A percentile compares a stretch with the other conserved stretches of the same genome.
Evolutionary conservation across 2,329 filamentous ascomycete genomes (phyloP).

Genomic region (Alternaria infectoria): DNA sequence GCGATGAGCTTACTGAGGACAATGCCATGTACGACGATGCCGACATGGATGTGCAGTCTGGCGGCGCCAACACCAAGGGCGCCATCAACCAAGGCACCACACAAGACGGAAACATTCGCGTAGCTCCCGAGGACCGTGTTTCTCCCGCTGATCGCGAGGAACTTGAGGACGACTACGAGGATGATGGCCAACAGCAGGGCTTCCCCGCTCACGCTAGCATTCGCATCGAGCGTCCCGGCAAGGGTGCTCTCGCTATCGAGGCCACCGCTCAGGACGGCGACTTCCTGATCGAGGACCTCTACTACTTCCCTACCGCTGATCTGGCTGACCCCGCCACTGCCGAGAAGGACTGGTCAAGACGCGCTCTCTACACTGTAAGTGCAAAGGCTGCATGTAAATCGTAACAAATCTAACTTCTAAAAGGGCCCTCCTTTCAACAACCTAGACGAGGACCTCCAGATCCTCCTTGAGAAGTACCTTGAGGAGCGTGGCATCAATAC

Average conservation of each 20-base stretch:
- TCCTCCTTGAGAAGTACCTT: constrained; percentile 89
- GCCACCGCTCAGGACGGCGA: constrained; percentile 83
- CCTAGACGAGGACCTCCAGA: constrained; percentile 94
- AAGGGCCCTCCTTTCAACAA: constrained; percentile 86
- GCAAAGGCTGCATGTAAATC: neutral
- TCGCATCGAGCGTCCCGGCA: constrained; percentile 83
- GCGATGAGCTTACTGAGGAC: constrained; percentile 59
- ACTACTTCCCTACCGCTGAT: constrained; percentile 80
- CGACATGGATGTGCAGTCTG: constrained; percentile 56
- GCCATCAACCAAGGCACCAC: constrained; percentile 61
- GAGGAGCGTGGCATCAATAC: constrained; percentile 93
- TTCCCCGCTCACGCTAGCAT: constrained; percentile 86
- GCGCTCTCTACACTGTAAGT: constrained; percentile 72
- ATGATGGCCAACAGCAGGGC: constrained; percentile 59
- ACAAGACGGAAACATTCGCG: constrained; percentile 59
- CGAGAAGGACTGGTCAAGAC: constrained; percentile 77
- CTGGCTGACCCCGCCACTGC: constrained; percentile 77
- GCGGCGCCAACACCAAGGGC: constrained; percentile 63
- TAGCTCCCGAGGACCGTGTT: constrained; percentile 63
- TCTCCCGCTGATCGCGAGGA: constrained; percentile 65
- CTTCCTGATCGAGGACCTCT: constrained; percentile 88
- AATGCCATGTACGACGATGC: constrained; percentile 54
- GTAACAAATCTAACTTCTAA: neutral
- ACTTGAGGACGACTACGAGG: constrained; percentile 62
- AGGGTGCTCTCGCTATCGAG: constrained; percentile 86